Conservation (phyloP, 148 eudicot species). For the Vaccinium macrocarpon region DNA sequence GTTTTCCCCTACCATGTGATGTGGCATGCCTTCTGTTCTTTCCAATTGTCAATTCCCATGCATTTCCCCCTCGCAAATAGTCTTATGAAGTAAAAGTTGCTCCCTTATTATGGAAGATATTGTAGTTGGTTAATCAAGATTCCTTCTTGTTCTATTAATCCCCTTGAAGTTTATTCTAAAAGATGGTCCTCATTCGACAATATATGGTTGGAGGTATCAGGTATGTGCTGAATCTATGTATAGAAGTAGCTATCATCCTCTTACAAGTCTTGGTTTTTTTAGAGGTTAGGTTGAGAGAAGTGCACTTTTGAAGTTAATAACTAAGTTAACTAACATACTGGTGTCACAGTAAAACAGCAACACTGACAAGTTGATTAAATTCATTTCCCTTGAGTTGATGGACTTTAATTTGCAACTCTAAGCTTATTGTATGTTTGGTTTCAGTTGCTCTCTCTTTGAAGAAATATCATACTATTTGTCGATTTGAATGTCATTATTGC, state of each 20-base stretch:
- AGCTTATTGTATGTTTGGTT: too few relatives aligned
- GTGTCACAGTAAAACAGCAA: too few relatives aligned
- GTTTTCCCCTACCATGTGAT: constrained; percentile 19
- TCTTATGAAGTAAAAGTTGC: background rate
- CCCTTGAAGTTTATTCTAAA: background rate
- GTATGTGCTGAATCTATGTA: too few relatives aligned
- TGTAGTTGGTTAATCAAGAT: background rate
- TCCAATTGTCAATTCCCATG: background rate
- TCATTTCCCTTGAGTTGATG: too few relatives aligned
- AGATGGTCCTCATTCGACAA: background rate
- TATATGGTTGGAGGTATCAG: too few relatives aligned
- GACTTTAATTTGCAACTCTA: too few relatives aligned
- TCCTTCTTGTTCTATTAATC: background rate
- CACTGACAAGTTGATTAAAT: too few relatives aligned
- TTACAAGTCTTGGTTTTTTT: too few relatives aligned
- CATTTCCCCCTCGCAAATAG: background rate
- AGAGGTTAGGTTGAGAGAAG: too few relatives aligned
- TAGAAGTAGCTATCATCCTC: too few relatives aligned
- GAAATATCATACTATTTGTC: background rate
- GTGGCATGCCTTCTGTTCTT: background rate
- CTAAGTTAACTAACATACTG: too few relatives aligned
- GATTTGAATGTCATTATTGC: background rate
- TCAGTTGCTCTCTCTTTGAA: background rate
- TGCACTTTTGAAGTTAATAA: too few relatives aligned
- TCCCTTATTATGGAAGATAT: background rate